Evolutionary conservation across 257 asterid genomes (phyloP), one percentile per base, ranked within the genome.

Genomic region (Ilex aquifolium): DNA sequence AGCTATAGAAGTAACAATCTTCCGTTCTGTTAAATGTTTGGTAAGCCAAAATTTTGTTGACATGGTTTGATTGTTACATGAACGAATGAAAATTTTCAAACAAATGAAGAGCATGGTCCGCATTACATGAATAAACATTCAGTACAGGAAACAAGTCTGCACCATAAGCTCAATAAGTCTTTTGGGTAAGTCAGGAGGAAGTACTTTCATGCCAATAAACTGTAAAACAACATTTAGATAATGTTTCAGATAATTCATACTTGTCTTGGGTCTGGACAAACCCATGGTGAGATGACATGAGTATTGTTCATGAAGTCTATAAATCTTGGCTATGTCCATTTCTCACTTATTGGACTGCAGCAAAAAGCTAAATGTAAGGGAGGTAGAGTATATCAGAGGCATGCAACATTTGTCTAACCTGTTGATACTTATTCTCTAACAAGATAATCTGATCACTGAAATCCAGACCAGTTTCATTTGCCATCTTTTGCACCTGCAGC

Each of bases 381-480:
- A 17, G 54, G 54, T 15, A 69, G 64, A 32, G 64, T 48, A 63
- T 32, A 36, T 32, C 39, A 64, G 62, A 69, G 67, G 44, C 90
- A 63, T 17, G 21, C 53, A 17, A 65, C 62, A 59, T 62, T 57
- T 59, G 59, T 46, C 52, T 4, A 46, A 46, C 99, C 99, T 93
- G 82, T 66, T 83, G 96, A 75, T 83, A 90, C 69, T 84, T 85
- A 59, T 82, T 79, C 86, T 93, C 97, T 16, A 90, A 83, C 15
- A 77, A 70, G 49, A 79, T 81, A 78, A 93, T 84, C 69, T 90
- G 95, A 40, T 84, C 95, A 56, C 75, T 90, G 86, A 87, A 81
- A 76, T 93, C 96, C 68, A 84, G 78, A 51, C 97, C 99, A 61
- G 99, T 85, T 74, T 85, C 97, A 65, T 85, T 85, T 65, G 95